Percentiles rank a stretch among this genome's conserved stretches.
phyloP scores from a whole-genome alignment of 2,329 filamentous ascomycete species.

The Pseudocercospora fuligena region DNA sequence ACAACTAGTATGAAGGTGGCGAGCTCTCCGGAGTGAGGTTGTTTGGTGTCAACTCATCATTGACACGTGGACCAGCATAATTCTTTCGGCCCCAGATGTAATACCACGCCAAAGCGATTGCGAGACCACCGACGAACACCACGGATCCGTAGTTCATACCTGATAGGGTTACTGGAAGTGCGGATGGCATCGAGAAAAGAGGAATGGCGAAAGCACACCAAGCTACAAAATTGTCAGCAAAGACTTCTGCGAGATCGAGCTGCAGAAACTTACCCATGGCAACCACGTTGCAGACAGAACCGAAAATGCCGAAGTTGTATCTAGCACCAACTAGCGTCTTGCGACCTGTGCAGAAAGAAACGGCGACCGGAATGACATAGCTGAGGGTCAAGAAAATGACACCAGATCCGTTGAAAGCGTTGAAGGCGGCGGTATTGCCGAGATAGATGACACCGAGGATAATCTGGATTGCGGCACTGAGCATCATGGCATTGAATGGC shows the following conservation, averaged over 20 bases:
- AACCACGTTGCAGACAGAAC: slow-evolving; percentile 66
- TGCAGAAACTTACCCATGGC: slow-evolving; percentile 60
- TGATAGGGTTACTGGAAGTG: slow-evolving; percentile 62
- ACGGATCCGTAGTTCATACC: slow-evolving; percentile 76
- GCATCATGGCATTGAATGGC: slow-evolving; percentile 73
- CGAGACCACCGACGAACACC: slow-evolving; percentile 70
- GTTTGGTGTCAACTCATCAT: slow-evolving; percentile 9
- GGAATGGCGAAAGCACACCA: slow-evolving; percentile 73
- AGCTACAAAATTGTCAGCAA: slow-evolving; percentile 44
- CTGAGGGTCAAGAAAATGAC: slow-evolving; percentile 72
- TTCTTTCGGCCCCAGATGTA: slow-evolving; percentile 71
- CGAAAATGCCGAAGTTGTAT: slow-evolving; percentile 67
- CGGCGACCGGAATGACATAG: slow-evolving; percentile 69
- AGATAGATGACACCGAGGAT: slow-evolving; percentile 71
- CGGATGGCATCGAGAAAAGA: slow-evolving; percentile 70
- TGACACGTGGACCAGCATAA: slow-evolving; percentile 61
- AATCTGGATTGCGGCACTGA: slow-evolving; percentile 69
- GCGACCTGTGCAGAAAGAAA: slow-evolving; percentile 66
- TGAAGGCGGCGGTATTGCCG: slow-evolving; percentile 71
- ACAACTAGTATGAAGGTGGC: not conserved
- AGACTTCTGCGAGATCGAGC: not conserved
- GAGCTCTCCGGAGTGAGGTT: slow-evolving; percentile 4
- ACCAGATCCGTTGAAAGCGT: slow-evolving; percentile 59
- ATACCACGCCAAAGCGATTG: slow-evolving; percentile 70
- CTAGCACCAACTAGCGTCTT: slow-evolving; percentile 61